phyloP scores from a whole-genome alignment of 148 eudicot species.

The Diospyros kaki region DNA sequence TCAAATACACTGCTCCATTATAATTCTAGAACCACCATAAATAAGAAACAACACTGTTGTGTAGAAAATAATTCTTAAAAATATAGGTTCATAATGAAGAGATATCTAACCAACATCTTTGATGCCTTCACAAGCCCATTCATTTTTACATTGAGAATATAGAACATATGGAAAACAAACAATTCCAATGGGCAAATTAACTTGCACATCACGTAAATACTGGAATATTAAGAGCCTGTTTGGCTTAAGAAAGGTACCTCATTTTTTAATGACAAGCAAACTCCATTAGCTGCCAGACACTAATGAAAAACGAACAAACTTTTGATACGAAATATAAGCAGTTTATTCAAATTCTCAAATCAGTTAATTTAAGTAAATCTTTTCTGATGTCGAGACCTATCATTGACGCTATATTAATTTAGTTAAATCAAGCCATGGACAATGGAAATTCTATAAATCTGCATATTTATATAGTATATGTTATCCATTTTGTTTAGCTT shows the following conservation, averaged over 20 bases:
- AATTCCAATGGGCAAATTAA: background rate
- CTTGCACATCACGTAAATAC: background rate
- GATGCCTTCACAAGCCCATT: background rate
- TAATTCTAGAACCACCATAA: background rate
- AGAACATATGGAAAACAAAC: background rate
- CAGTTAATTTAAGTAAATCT: too few species aligned
- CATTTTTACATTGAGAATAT: background rate
- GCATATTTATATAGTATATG: too few species aligned
- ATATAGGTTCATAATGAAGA: background rate
- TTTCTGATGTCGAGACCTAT: too few species aligned
- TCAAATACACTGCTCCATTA: background rate
- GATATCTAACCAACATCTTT: background rate
- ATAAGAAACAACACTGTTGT: background rate
- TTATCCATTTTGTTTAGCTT: too few species aligned
- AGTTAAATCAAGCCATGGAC: too few species aligned
- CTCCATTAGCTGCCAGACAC: background rate
- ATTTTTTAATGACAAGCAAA: conserved; percentile 2
- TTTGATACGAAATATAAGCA: background rate
- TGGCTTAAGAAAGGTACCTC: background rate
- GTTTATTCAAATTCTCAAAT: too few species aligned
- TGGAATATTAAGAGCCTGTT: background rate
- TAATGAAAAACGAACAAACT: background rate
- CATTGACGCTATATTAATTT: too few species aligned
- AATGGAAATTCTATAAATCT: too few species aligned
- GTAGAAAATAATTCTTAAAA: background rate